Conservation (phyloP, 805 yeast species). For the Wickerhamomyces hampshirensis region DNA sequence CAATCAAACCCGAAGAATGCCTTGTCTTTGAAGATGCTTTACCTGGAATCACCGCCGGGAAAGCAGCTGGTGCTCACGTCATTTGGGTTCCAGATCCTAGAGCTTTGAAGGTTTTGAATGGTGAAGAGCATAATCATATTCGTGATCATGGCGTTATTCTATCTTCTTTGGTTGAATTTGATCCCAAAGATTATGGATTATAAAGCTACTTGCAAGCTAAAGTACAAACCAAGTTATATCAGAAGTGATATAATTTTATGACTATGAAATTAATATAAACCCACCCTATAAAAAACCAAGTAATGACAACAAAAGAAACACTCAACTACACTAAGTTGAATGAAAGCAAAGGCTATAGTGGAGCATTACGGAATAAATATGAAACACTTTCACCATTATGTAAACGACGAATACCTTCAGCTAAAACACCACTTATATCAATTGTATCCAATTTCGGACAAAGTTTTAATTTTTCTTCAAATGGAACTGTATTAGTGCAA, state of each 20-base stretch:
- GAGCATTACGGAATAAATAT: conserved; percentile 69
- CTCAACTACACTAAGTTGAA: too few relatives aligned
- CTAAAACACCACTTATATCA: conserved; percentile 69
- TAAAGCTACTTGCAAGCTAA: too few relatives aligned
- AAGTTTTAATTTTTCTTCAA: conserved; percentile 51
- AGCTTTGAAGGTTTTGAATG: conserved; percentile 52
- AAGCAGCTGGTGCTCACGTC: conserved; percentile 78
- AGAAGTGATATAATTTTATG: too few relatives aligned
- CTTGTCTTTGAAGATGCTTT: conserved; percentile 93
- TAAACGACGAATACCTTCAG: conserved; percentile 79
- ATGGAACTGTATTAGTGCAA: conserved; percentile 78
- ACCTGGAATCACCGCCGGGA: conserved; percentile 85
- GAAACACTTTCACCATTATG: conserved; percentile 87
- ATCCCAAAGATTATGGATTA: conserved; percentile 42
- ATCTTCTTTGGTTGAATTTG: conserved; percentile 46
- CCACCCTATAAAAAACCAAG: neutral
- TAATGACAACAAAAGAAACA: too few relatives aligned
- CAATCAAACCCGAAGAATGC: conserved; percentile 70
- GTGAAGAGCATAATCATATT: conserved; percentile 45
- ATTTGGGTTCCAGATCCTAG: conserved; percentile 91
- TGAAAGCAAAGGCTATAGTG: conserved; percentile 29
- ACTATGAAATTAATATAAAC: too few relatives aligned
- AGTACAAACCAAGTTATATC: too few relatives aligned
- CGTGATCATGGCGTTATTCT: conserved; percentile 57
- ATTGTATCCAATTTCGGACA: conserved; percentile 65